Conservation (phyloP, 441 rosid genomes). For the Populus hybrid region DNA sequence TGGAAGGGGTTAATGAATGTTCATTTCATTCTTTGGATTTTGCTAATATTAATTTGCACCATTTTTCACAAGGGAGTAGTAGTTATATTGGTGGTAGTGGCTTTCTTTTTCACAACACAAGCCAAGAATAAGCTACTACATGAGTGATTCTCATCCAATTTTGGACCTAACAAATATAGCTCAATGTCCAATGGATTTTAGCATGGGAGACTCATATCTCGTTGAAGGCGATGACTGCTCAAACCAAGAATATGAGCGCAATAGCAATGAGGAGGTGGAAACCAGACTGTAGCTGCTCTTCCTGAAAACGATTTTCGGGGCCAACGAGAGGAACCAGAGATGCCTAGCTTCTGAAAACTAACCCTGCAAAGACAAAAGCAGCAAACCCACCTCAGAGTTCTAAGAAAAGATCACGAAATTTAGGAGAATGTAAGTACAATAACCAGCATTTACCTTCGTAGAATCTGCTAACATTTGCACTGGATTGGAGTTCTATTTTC, state of each 20-base stretch:
- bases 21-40: slow-evolving; percentile 15
- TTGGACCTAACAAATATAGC: slow-evolving; percentile 20
- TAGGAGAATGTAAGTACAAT: slow-evolving; percentile 48
- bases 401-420: slow-evolving; percentile 48
- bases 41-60: slow-evolving; percentile 11
- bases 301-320: slow-evolving; percentile 16
- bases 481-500: neutral
- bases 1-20: slow-evolving; percentile 23
- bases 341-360: slow-evolving; percentile 7
- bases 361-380: slow-evolving; percentile 26
- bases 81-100: slow-evolving; percentile 23
- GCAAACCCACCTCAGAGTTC: slow-evolving; percentile 31
- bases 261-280: slow-evolving; percentile 28
- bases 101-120: slow-evolving; percentile 20
- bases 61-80: slow-evolving; percentile 35
- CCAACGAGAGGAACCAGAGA: slow-evolving; percentile 18
- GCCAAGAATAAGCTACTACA: slow-evolving; percentile 29
- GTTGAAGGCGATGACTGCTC: slow-evolving; percentile 32
- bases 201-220: slow-evolving; percentile 37
- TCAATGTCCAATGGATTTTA: slow-evolving; percentile 38
- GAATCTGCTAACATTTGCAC: neutral
- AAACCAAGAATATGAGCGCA: slow-evolving; percentile 31
- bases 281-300: slow-evolving; percentile 14
- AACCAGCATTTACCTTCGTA: neutral
- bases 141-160: slow-evolving; percentile 29